Conservation (phyloP, 805 yeast genomes). For the Candida maesae region DNA sequence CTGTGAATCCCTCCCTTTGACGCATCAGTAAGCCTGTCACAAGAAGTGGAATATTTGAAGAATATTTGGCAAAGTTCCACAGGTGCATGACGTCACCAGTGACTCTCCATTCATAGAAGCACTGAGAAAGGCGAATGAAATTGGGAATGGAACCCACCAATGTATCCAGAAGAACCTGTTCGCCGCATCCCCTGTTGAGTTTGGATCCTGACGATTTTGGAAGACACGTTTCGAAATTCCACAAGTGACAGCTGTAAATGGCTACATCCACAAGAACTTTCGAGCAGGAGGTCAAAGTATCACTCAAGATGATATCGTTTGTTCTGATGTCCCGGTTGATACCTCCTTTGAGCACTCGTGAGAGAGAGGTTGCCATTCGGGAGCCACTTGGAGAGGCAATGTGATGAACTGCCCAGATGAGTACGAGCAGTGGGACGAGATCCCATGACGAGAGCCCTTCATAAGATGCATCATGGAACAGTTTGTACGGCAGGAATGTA, state of each 20-base stretch:
- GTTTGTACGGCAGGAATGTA: conserved; percentile 1
- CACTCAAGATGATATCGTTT: conserved; percentile 80
- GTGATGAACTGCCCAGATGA: conserved; percentile 7
- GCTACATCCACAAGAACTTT: conserved; percentile 71
- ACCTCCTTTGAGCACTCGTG: conserved; percentile 53
- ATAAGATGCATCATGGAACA: background rate
- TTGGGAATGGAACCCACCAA: conserved; percentile 52
- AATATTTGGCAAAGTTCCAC: conserved; percentile 72
- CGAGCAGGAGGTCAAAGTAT: conserved; percentile 78
- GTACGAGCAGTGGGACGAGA: conserved; percentile 6
- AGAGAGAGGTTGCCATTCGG: conserved; percentile 31
- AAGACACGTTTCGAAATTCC: conserved; percentile 34
- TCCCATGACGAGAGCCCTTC: conserved; percentile 12
- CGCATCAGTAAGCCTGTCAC: conserved; percentile 30
- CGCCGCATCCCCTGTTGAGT: conserved; percentile 34
- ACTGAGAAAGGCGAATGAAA: conserved; percentile 76
- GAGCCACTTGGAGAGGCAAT: conserved; percentile 6
- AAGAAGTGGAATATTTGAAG: conserved; percentile 56
- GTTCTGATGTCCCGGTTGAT: conserved; percentile 53
- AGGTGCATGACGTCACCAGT: conserved; percentile 50
- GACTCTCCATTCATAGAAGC: conserved; percentile 64
- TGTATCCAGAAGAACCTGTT: conserved; percentile 33
- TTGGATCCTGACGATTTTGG: conserved; percentile 24
- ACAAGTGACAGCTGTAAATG: conserved; percentile 47
- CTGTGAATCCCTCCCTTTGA: conserved; percentile 12